These are phyloP conservation scores for Begonia peltatifolia DNA, from an alignment of 306 rosid genomes.

Conservation along the genomic window DNA sequence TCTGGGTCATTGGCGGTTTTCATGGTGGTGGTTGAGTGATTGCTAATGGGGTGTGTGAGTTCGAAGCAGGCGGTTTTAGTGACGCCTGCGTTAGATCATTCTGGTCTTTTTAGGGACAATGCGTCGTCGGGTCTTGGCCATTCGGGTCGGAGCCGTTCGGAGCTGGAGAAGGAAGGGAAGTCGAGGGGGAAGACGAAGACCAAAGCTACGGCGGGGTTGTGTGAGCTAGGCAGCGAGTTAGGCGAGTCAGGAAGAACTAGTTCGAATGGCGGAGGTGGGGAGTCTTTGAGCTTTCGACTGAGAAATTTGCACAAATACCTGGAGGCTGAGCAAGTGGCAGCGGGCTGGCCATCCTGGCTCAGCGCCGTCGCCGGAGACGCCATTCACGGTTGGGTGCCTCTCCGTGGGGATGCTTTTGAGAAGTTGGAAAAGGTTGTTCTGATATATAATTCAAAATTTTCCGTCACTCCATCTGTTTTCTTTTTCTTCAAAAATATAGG, in stretches of 20 bases:
- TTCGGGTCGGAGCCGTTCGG: conserved; percentile 29
- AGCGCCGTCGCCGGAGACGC: conserved; percentile 90
- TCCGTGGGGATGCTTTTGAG: conserved; percentile 72
- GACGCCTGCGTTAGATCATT: conserved; percentile 85
- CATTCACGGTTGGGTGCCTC: conserved; percentile 97
- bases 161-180: conserved; percentile 10
- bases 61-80: conserved; percentile 84
- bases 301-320: conserved; percentile 68
- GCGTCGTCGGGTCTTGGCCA: conserved; percentile 21
- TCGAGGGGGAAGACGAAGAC: conserved; percentile 7
- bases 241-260: conserved; percentile 73
- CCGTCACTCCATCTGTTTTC: too few species aligned
- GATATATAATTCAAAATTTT: not conserved
- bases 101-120: conserved; percentile 34
- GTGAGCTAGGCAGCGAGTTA: conserved; percentile 45
- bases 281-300: conserved; percentile 76
- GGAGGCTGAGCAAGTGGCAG: conserved; percentile 80
- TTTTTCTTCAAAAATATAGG: too few species aligned
- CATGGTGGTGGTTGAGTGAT: conserved; percentile 7
- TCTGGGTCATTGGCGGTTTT: conserved; percentile 11
- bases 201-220: conserved; percentile 24
- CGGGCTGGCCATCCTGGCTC: conserved; percentile 98
- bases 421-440: conserved; percentile 65
- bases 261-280: conserved; percentile 24
- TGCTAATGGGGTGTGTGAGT: conserved; percentile 77